These are phyloP conservation scores for Penicillium coffeae DNA, from an alignment of 495 filamentous ascomycete species.

Conservation along the genomic window DNA sequence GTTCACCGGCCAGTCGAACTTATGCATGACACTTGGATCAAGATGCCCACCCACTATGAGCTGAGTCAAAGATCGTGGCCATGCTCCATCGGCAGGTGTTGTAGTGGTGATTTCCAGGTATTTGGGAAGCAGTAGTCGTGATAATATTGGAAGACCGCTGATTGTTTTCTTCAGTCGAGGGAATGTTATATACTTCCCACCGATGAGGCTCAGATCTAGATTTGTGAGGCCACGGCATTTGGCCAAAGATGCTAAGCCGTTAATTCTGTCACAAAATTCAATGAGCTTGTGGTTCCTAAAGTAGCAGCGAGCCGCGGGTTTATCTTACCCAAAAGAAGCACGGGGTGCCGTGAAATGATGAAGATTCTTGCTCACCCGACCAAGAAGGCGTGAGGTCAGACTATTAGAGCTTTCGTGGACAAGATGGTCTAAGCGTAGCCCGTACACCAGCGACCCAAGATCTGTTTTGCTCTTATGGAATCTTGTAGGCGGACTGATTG, in stretches of 20 bases:
- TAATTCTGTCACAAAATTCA: conserved; percentile 33
- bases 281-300: neutral
- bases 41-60: neutral
- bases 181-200: neutral
- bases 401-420: conserved; percentile 65
- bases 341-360: conserved; percentile 63
- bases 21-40: neutral
- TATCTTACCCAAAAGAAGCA: conserved; percentile 46
- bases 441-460: conserved; percentile 52
- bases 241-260: conserved; percentile 58
- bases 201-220: conserved; percentile 48
- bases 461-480: conserved; percentile 43
- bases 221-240: conserved; percentile 54
- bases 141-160: conserved; percentile 44
- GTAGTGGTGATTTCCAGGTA: neutral
- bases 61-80: neutral
- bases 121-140: neutral
- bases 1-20: neutral
- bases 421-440: conserved; percentile 55
- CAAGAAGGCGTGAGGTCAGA: conserved; percentile 60
- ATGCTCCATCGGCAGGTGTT: neutral
- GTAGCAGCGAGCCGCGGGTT: neutral
- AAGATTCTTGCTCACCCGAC: conserved; percentile 53
- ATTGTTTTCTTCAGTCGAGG: conserved; percentile 48
- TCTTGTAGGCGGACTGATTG: conserved; percentile 59